phyloP scores from a whole-genome alignment of 2,329 filamentous ascomycete species.

The Chaetomium sp. region DNA sequence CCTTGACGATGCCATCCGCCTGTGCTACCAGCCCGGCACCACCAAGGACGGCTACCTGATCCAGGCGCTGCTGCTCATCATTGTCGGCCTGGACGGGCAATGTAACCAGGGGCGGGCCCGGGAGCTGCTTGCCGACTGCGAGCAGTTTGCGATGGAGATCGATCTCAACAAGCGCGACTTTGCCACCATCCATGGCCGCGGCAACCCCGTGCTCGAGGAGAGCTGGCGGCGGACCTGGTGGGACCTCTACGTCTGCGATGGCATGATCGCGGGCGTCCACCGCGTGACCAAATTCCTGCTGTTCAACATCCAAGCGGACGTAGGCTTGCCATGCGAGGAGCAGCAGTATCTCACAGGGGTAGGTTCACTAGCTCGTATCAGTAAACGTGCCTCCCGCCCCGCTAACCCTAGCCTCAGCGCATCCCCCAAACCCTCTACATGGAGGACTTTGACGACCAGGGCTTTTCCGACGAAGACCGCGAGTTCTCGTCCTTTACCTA shows the following conservation, averaged over 20 bases:
- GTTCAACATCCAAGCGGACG: conserved; percentile 67
- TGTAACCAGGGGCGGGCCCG: conserved; percentile 70
- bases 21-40: conserved; percentile 51
- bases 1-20: conserved; percentile 60
- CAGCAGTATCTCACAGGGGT: conserved; percentile 65
- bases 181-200: conserved; percentile 63
- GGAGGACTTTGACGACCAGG: conserved; percentile 72
- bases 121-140: conserved; percentile 66
- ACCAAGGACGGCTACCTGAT: conserved; percentile 65
- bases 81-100: conserved; percentile 76
- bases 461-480: conserved; percentile 71
- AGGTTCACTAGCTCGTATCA: conserved; percentile 40
- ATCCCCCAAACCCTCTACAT: conserved; percentile 64
- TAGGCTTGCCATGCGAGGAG: conserved; percentile 81
- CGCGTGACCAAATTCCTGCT: conserved; percentile 70
- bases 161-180: conserved; percentile 73
- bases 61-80: conserved; percentile 75
- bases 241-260: conserved; percentile 79
- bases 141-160: conserved; percentile 72
- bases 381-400: background rate
- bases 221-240: conserved; percentile 90
- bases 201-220: conserved; percentile 72
- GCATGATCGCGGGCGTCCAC: conserved; percentile 80
- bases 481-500: conserved; percentile 85
- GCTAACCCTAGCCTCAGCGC: conserved; percentile 43